Evolutionary conservation across 2,329 filamentous ascomycete species (phyloP).

Genomic region (Pyricularia pennisetigena): DNA sequence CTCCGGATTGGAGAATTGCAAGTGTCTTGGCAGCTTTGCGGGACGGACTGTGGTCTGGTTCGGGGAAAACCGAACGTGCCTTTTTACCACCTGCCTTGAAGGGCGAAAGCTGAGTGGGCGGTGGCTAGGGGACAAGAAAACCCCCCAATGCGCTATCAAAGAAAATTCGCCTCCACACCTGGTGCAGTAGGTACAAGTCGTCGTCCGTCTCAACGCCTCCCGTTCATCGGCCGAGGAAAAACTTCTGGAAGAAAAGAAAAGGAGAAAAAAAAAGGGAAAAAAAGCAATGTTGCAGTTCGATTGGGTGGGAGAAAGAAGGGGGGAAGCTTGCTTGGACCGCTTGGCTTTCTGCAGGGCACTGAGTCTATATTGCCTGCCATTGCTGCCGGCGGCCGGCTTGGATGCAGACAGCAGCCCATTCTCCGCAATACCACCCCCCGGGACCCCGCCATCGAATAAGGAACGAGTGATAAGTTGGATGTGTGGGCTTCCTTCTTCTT

Average conservation of each 20-base stretch:
- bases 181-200: background rate
- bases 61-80: background rate
- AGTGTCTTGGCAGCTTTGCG: background rate
- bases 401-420: background rate
- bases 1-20: background rate
- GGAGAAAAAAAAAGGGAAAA: background rate
- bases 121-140: background rate
- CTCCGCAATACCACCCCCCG: background rate
- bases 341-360: background rate
- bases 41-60: background rate
- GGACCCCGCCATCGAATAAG: background rate
- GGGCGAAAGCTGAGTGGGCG: background rate
- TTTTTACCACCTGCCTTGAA: background rate
- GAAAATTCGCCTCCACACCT: background rate
- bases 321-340: background rate
- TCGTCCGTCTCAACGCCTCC: background rate
- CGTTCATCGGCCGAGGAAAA: background rate
- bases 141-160: background rate
- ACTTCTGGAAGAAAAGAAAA: background rate
- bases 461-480: background rate
- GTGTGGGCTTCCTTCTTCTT: background rate
- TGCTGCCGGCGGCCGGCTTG: background rate
- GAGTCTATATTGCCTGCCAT: background rate
- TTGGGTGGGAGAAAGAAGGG: background rate
- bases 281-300: background rate